Conservation (phyloP, 495 filamentous ascomycete species). For the Talaromyces borbonicus region DNA sequence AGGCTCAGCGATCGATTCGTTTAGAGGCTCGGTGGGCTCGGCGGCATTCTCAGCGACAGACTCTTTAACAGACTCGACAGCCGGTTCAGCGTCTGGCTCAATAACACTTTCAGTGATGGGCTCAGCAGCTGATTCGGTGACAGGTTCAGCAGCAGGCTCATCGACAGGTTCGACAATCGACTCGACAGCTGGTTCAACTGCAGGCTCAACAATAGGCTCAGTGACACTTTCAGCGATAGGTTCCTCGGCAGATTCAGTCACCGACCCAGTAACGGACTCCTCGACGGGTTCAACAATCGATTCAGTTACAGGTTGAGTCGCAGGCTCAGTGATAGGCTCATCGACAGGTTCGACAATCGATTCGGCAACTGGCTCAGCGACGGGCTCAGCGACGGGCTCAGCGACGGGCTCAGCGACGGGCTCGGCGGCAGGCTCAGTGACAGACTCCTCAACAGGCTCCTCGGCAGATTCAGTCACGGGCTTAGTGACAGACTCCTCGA, state of each 20-base stretch:
- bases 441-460: background rate
- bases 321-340: slow-evolving; percentile 8
- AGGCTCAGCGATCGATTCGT: too few relatives aligned
- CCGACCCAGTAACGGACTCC: slow-evolving; percentile 8
- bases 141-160: slow-evolving; percentile 8
- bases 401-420: too few relatives aligned
- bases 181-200: slow-evolving; percentile 7
- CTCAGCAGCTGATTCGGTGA: slow-evolving; percentile 10
- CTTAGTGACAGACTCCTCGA: slow-evolving; percentile 10
- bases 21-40: slow-evolving; percentile 6
- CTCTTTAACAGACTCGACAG: too few relatives aligned
- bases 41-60: too few relatives aligned
- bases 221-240: too few relatives aligned
- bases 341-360: slow-evolving; percentile 8
- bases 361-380: slow-evolving; percentile 6
- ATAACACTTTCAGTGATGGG: too few relatives aligned
- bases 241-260: slow-evolving; percentile 7
- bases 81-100: too few relatives aligned
- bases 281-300: slow-evolving; percentile 8
- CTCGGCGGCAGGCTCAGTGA: background rate
- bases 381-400: slow-evolving; percentile 5
- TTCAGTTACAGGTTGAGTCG: slow-evolving; percentile 6
- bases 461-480: slow-evolving; percentile 9
- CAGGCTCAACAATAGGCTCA: background rate
- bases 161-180: slow-evolving; percentile 2